Percentiles rank a stretch among this genome's conserved stretches.
phyloP scores from a whole-genome alignment of 1,284 basidiomycete species.

The Pseudozyma hubeiensis region DNA sequence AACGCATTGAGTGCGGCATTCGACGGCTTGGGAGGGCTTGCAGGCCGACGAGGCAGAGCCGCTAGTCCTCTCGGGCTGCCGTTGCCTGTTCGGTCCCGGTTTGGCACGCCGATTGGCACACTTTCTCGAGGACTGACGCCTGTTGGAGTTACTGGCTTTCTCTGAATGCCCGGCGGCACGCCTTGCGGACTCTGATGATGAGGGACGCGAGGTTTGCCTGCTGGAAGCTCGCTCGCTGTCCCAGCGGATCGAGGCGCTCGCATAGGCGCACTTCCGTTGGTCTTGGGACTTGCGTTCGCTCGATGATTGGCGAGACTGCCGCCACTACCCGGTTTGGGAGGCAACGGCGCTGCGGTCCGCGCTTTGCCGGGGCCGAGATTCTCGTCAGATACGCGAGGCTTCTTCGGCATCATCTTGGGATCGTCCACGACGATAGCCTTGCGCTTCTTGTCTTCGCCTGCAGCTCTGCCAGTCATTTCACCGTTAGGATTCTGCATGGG shows the following conservation, averaged over 20 bases:
- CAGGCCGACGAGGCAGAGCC: constrained; percentile 27
- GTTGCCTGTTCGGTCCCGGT: constrained; percentile 10
- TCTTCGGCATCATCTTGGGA: constrained; percentile 27
- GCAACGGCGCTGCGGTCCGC: background rate
- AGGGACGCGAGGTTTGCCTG: constrained; percentile 20
- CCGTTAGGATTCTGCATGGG: constrained; percentile 14
- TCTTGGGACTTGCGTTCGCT: constrained; percentile 5
- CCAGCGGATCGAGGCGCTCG: constrained; percentile 15
- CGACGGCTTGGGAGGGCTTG: constrained; percentile 46
- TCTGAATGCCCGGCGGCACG: constrained; percentile 7
- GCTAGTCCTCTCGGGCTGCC: constrained; percentile 28
- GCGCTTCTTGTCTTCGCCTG: constrained; percentile 34
- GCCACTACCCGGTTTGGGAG: background rate
- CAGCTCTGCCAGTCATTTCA: constrained; percentile 1
- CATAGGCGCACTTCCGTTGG: constrained; percentile 4
- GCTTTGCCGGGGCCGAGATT: constrained; percentile 10
- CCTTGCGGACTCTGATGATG: constrained; percentile 22
- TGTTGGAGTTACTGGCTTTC: constrained; percentile 21
- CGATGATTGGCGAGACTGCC: constrained; percentile 7
- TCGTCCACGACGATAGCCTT: constrained; percentile 38
- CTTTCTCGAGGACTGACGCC: constrained; percentile 25
- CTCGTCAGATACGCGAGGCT: constrained; percentile 28
- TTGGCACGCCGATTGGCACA: constrained; percentile 9
- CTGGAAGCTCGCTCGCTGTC: constrained; percentile 20
- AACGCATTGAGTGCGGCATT: constrained; percentile 45